These are phyloP conservation scores for Chaetoceros tenuissimus DNA, from an alignment of 108 stramenopile species.

Conservation along the genomic window DNA sequence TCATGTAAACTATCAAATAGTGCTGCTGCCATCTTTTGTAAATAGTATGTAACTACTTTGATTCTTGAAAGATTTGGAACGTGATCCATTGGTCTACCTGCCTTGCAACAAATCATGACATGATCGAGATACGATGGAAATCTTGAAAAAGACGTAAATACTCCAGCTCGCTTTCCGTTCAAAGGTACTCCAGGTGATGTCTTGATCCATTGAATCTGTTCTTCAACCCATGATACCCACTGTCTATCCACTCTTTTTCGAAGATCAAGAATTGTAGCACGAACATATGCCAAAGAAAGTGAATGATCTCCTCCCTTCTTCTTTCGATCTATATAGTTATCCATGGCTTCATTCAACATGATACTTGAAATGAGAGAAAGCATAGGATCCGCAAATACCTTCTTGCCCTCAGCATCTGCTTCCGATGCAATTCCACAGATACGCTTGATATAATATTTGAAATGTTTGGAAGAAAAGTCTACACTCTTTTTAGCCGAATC, in stretches of 20 bases:
- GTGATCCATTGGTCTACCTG: constrained; percentile 53
- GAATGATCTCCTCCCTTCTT: constrained; percentile 87
- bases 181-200: constrained; percentile 71
- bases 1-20: constrained; percentile 67
- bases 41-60: constrained; percentile 78
- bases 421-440: constrained; percentile 70
- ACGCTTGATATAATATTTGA: constrained; percentile 76
- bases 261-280: constrained; percentile 77
- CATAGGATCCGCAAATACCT: constrained; percentile 56
- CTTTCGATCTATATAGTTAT: constrained; percentile 79
- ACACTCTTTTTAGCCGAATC: constrained; percentile 75
- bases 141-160: constrained; percentile 67
- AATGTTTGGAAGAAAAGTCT: constrained; percentile 71
- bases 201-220: constrained; percentile 82
- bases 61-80: constrained; percentile 71
- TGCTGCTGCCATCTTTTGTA: constrained; percentile 84
- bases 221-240: constrained; percentile 83
- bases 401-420: constrained; percentile 39
- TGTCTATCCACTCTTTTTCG: constrained; percentile 81
- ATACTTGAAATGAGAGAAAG: constrained; percentile 75
- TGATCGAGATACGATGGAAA: constrained; percentile 81
- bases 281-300: constrained; percentile 75
- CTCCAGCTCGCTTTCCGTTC: constrained; percentile 79
- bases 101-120: constrained; percentile 67
- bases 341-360: constrained; percentile 79